Evolutionary conservation across 148 eudicot genomes (phyloP).

Genomic region (Persicaria maculosa): DNA sequence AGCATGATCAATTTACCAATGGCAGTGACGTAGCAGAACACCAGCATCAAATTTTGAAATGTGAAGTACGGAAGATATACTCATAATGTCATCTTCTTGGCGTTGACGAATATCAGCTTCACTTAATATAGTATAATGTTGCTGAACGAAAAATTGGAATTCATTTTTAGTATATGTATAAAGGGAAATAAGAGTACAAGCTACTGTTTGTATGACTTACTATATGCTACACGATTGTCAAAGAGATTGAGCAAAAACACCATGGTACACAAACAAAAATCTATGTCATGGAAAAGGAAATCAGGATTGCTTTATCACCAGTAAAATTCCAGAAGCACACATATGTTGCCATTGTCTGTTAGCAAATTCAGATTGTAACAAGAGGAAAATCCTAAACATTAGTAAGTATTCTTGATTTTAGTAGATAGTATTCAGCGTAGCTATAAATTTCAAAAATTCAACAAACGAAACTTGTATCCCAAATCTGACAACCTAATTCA

Average conservation of each 20-base stretch:
- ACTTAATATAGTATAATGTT: constrained; percentile 12
- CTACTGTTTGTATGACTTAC: too few relatives aligned
- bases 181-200: neutral
- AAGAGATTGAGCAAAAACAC: too few relatives aligned
- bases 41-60: constrained; percentile 14
- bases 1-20: constrained; percentile 14
- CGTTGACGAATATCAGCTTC: constrained; percentile 17
- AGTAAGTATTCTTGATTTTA: too few relatives aligned
- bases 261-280: too few relatives aligned
- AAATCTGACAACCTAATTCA: neutral
- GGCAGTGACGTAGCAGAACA: constrained; percentile 16
- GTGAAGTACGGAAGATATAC: constrained; percentile 17
- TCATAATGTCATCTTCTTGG: constrained; percentile 16
- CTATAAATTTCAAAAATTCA: neutral
- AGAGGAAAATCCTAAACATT: neutral
- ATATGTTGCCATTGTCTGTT: too few relatives aligned
- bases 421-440: neutral
- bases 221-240: too few relatives aligned
- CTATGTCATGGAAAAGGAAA: too few relatives aligned
- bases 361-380: too few relatives aligned
- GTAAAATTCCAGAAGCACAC: too few relatives aligned
- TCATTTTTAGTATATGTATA: neutral
- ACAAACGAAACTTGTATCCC: neutral
- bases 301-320: too few relatives aligned
- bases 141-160: neutral